Evolutionary conservation across 495 filamentous ascomycete species (phyloP).

Genomic region (Neurospora tetrasperma): DNA sequence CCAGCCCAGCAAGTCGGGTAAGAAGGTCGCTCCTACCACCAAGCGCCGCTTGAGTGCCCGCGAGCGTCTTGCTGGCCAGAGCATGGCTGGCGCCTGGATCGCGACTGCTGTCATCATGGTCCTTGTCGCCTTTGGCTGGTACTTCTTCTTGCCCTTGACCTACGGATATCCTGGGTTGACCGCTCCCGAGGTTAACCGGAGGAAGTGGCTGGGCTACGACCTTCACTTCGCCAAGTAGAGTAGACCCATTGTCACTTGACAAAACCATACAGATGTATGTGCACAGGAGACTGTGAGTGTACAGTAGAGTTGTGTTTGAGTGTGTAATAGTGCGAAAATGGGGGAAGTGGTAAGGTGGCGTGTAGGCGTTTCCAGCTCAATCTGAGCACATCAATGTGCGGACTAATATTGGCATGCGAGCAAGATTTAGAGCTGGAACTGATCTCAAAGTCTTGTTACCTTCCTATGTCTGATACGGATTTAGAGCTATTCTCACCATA

Average conservation of each 20-base stretch:
- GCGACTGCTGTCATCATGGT: constrained; percentile 60
- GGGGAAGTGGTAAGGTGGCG: not conserved
- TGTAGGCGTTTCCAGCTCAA: not conserved
- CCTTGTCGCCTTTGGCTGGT: constrained; percentile 66
- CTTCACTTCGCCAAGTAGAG: constrained; percentile 98
- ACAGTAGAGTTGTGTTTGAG: not conserved
- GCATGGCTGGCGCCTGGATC: constrained; percentile 65
- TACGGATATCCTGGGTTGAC: constrained; percentile 90
- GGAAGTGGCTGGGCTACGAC: constrained; percentile 96
- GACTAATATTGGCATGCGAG: not conserved
- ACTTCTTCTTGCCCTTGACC: constrained; percentile 88
- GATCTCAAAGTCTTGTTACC: not conserved
- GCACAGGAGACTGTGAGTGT: not conserved
- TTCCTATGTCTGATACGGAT: not conserved
- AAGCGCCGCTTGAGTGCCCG: constrained; percentile 56
- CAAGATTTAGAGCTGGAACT: not conserved
- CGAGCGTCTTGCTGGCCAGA: constrained; percentile 73
- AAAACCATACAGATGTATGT: not conserved
- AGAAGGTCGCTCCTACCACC: constrained; percentile 32
- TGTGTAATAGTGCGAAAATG: not conserved
- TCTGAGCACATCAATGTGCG: not conserved
- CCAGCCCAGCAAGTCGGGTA: constrained; percentile 40
- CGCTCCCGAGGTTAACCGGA: constrained; percentile 65
- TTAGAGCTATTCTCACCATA: not conserved
- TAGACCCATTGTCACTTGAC: constrained; percentile 32